A percentile compares a stretch with the other conserved stretches of the same genome.
These are phyloP conservation scores for Lasiosphaeria ovina DNA, from an alignment of 495 filamentous ascomycete species.

Conservation along the genomic window DNA sequence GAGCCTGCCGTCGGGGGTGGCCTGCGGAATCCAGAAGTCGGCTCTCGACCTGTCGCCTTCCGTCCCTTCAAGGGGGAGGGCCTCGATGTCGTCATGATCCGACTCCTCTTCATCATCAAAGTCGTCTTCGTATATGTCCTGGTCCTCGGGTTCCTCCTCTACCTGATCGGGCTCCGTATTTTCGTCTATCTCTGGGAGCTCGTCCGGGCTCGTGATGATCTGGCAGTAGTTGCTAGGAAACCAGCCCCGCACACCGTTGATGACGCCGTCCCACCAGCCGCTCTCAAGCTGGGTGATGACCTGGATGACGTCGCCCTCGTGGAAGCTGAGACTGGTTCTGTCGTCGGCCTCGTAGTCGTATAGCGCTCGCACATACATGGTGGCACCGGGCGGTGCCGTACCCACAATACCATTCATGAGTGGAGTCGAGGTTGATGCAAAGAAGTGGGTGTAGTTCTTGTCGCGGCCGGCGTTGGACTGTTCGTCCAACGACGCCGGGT, in stretches of 20 bases:
- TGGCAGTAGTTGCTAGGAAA: constrained; percentile 99
- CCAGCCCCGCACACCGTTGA: constrained; percentile 91
- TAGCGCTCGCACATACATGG: constrained; percentile 87
- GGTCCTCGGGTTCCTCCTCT: constrained; percentile 64
- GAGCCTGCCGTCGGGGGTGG: constrained; percentile 87
- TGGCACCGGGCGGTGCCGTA: constrained; percentile 65
- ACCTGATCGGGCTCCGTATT: constrained; percentile 68
- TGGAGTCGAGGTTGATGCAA: constrained; percentile 25
- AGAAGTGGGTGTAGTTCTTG: constrained; percentile 22
- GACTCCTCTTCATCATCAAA: constrained; percentile 34
- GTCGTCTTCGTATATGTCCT: constrained; percentile 41
- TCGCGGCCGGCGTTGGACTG: constrained; percentile 36
- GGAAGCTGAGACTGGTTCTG: constrained; percentile 92
- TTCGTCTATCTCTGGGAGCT: constrained; percentile 53
- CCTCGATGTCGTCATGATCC: constrained; percentile 49
- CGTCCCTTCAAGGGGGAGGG: constrained; percentile 67
- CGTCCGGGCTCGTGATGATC: constrained; percentile 71
- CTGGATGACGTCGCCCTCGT: constrained; percentile 92
- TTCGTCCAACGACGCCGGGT: constrained; percentile 36
- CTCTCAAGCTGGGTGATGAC: constrained; percentile 97
- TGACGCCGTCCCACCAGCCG: constrained; percentile 98
- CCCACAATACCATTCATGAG: constrained; percentile 70
- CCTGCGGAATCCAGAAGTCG: constrained; percentile 98
- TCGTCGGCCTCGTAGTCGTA: constrained; percentile 98
- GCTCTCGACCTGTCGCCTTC: constrained; percentile 77